phyloP scores from a whole-genome alignment of 768 basidiomycete genomes.

The Termitomyces eurrhizus region DNA sequence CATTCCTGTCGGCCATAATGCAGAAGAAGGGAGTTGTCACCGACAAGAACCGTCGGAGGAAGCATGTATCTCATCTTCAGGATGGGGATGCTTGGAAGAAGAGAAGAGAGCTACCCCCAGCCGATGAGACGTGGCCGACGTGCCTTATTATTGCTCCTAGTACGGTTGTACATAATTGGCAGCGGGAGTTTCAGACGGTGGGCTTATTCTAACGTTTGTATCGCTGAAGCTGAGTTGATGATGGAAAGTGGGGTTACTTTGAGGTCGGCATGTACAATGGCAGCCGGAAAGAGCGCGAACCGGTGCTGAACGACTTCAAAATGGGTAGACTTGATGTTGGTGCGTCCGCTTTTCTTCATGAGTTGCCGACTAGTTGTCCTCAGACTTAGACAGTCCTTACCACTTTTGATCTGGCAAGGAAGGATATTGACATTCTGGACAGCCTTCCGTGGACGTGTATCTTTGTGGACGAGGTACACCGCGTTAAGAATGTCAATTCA shows the following conservation, averaged over 20 bases:
- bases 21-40: conserved; percentile 60
- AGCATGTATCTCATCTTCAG: conserved; percentile 64
- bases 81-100: conserved; percentile 53
- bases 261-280: conserved; percentile 76
- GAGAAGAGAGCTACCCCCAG: conserved; percentile 51
- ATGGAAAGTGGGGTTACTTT: conserved; percentile 86
- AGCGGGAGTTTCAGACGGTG: conserved; percentile 81
- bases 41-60: conserved; percentile 65
- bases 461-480: conserved; percentile 88
- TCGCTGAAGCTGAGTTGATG: neutral
- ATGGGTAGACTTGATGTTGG: conserved; percentile 83
- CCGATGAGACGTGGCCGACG: conserved; percentile 79
- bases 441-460: conserved; percentile 68
- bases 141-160: conserved; percentile 85
- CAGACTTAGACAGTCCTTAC: conserved; percentile 58
- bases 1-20: conserved; percentile 92
- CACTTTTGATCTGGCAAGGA: conserved; percentile 71
- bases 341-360: conserved; percentile 32
- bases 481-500: conserved; percentile 75
- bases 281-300: conserved; percentile 43
- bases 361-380: neutral
- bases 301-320: conserved; percentile 66
- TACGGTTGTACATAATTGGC: conserved; percentile 85
- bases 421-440: conserved; percentile 66
- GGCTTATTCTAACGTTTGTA: conserved; percentile 9